Base-by-base conservation (phyloP, 164 flowering plant genomes). In the Umbilicus rupestris region DNA sequence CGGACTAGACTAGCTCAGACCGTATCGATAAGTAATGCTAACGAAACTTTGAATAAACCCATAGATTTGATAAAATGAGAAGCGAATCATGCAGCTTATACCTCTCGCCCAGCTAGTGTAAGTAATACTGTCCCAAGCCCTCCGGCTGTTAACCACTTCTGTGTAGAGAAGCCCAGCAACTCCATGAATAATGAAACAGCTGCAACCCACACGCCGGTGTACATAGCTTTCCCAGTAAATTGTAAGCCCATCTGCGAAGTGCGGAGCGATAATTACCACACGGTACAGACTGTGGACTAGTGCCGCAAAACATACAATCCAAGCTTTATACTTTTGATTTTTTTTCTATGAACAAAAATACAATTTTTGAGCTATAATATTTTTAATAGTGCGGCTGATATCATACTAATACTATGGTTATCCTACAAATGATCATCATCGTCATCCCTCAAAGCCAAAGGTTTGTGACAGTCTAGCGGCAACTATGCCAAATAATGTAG, bases 51-150 rank as follows among this genome's bases (percentile, higher is more conserved):
- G 20, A 44, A 44, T 15, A 24, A 41, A 20, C 52, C 14, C 9
- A 41, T 2, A 47, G 57, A 9, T 44, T 28, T 7, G 59, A 29
- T n/a, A 41, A 12, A 19, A 37, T 10, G 64, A 41, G 30, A 26
- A 22, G 8, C 5, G 65, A 8, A 47, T 24, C 42, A 7, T 67
- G 14, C 28, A 10, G 71, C 31, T 50, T 14, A 64, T 70, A 94
- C 99, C 97, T 94, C 99, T 64, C 99, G 96, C 62, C 99, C 99
- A 76, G 97, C 92, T 73, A 94, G 97, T 35, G 99, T 94, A 70
- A 94, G 83, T 80, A 94, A 77, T 33, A 94, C 97, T 35, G 99
- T 91, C 46, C 99, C 99, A 72, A 94, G 90, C 74, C 99, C 96
- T 45, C 99, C 99, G 58, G 99, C 99, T 67, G 99, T 94, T 19